These are phyloP conservation scores for Silene conica DNA, from an alignment of 148 eudicot species.

Conservation along the genomic window DNA sequence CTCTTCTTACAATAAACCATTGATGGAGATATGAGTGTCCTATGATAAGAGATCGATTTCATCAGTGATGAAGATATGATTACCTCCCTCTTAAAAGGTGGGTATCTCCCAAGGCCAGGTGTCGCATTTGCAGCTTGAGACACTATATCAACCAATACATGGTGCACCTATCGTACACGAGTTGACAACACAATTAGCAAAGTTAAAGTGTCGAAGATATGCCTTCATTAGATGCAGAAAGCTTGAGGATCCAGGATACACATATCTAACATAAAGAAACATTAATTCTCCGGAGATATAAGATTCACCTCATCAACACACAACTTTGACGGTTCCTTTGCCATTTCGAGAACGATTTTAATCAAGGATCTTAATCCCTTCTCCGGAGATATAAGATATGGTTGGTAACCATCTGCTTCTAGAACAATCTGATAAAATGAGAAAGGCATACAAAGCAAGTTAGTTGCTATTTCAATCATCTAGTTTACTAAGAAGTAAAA, in stretches of 20 bases:
- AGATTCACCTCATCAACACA: constrained; percentile 95
- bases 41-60: neutral
- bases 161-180: constrained; percentile 63
- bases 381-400: constrained; percentile 98
- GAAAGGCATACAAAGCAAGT: constrained; percentile 10
- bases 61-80: neutral
- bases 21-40: neutral
- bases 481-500: constrained; percentile 6
- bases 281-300: neutral
- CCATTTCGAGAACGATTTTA: constrained; percentile 81
- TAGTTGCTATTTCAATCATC: neutral
- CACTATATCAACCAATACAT: constrained; percentile 86
- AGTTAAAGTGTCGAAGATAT: neutral
- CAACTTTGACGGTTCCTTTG: constrained; percentile 95
- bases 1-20: neutral
- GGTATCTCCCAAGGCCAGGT: constrained; percentile 98
- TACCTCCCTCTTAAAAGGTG: constrained; percentile 97
- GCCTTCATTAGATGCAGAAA: neutral
- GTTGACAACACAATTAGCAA: constrained; percentile 3
- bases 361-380: constrained; percentile 94
- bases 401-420: constrained; percentile 99
- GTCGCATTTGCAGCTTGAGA: constrained; percentile 96
- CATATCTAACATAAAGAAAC: neutral
- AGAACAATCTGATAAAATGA: constrained; percentile 65
- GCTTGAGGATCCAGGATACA: neutral